Evolutionary conservation across 331 rosid species (phyloP).

Genomic region (Ulmus americana): DNA sequence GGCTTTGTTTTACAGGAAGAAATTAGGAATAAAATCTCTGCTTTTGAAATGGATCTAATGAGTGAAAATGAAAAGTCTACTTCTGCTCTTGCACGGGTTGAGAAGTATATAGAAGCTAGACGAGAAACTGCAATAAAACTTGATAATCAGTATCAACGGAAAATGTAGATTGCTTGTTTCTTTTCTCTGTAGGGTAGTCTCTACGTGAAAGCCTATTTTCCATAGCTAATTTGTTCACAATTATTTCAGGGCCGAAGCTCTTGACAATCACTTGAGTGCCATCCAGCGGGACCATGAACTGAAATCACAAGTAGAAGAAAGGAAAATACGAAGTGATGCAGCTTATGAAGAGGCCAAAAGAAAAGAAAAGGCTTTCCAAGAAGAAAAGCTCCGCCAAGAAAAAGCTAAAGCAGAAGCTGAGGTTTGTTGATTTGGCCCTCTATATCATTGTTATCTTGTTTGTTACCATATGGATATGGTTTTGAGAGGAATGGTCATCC

Average conservation of each 20-base stretch:
- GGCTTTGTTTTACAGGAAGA: conserved; percentile 56
- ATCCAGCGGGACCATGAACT: conserved; percentile 76
- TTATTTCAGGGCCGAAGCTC: conserved; percentile 65
- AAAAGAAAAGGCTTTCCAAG: conserved; percentile 64
- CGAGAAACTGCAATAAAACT: conserved; percentile 61
- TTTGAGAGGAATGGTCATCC: not conserved
- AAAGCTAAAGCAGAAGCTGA: conserved; percentile 78
- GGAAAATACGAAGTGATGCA: conserved; percentile 81
- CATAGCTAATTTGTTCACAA: not conserved
- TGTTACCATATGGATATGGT: not conserved
- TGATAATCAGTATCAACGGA: conserved; percentile 72
- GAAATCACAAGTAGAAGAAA: conserved; percentile 86
- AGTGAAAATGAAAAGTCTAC: conserved; percentile 46
- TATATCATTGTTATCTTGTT: conserved; percentile 13
- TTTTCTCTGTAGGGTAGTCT: conserved; percentile 7
- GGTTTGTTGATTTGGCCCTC: conserved; percentile 40
- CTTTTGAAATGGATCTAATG: conserved; percentile 50
- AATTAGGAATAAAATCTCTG: conserved; percentile 56
- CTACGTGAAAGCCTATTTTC: not conserved
- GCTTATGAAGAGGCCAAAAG: conserved; percentile 85
- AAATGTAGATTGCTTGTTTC: conserved; percentile 46
- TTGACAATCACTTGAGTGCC: conserved; percentile 82
- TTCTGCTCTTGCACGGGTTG: conserved; percentile 47
- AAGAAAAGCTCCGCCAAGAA: conserved; percentile 74
- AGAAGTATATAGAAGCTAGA: conserved; percentile 71